Evolutionary conservation across 306 rosid species (phyloP).

Genomic region (Albizia julibrissin): DNA sequence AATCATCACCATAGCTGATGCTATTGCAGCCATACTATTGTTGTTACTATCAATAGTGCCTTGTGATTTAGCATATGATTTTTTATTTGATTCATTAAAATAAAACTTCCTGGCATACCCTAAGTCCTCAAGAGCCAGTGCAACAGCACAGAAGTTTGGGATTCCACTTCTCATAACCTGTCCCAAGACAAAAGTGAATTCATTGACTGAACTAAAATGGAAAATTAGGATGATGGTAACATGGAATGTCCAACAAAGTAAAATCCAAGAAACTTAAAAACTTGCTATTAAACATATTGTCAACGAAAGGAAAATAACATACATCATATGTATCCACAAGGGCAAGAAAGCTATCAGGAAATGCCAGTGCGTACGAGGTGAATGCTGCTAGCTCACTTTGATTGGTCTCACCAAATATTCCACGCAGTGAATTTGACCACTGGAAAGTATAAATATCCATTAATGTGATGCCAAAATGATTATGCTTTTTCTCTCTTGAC

Average conservation of each 20-base stretch:
- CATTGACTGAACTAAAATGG: slow-evolving; percentile 9
- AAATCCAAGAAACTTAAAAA: slow-evolving; percentile 13
- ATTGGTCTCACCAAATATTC: slow-evolving; percentile 88
- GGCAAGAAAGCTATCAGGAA: slow-evolving; percentile 84
- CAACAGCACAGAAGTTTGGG: slow-evolving; percentile 98
- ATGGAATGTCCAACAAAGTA: not conserved
- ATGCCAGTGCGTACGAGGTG: slow-evolving; percentile 93
- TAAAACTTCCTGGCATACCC: slow-evolving; percentile 69
- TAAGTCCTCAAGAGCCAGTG: slow-evolving; percentile 84
- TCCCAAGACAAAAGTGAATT: slow-evolving; percentile 36
- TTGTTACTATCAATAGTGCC: slow-evolving; percentile 21
- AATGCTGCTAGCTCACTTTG: slow-evolving; percentile 97
- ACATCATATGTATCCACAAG: slow-evolving; percentile 99
- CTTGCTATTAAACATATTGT: not conserved
- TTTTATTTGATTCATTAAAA: slow-evolving; percentile 8
- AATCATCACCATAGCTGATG: slow-evolving; percentile 15
- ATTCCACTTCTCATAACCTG: slow-evolving; percentile 98
- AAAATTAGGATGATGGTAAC: not conserved
- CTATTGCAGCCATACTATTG: slow-evolving; percentile 12
- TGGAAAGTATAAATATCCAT: slow-evolving; percentile 45
- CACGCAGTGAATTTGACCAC: slow-evolving; percentile 65
- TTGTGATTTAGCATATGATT: slow-evolving; percentile 16
- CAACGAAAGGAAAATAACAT: slow-evolving; percentile 36
- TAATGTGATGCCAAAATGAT: not conserved
- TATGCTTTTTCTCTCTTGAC: not conserved